Evolutionary conservation across 129 eudicot genomes (phyloP), one percentile per base, ranked within the genome.

Genomic region (Centrapalus pauciflorus): DNA sequence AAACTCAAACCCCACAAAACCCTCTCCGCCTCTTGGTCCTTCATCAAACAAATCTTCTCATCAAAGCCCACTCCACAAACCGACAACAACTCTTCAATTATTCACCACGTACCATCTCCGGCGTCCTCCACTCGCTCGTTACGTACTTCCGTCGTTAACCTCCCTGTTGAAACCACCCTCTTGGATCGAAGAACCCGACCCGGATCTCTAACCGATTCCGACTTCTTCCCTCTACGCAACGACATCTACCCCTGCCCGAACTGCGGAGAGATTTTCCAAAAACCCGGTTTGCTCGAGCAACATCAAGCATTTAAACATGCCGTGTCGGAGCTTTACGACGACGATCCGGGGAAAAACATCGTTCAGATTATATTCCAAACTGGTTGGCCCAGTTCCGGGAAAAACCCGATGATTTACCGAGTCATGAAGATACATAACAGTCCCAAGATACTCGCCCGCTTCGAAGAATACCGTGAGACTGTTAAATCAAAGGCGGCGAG

Each of bases 391-490:
- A 61, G 24, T 3, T 0, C 19, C 35, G 74, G 67, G 1, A 58
- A 67, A 28, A 65, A 48, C 43, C 90, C 96, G 6, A 66, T 19
- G 7, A 66, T 90, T 8, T 80, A 82, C 59, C 87, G 93, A 72
- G 81, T 90, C 45, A 83, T 90, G 64, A 90, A 87, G 82, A 87
- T 90, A 65, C 96, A 87, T 72, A 82, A 87, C 64, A 71, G 83
- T 19, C 80, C 83, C 1, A 87, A 83, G 20, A 84, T 83, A 10
- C 68, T 87, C 0, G 5, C 66, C 64, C 66, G 83, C 61, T 90
- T 90, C 77, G 97, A 90, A 33, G 97, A 90, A 5, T 85, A 82
- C 46, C 76, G 97, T 1, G 97, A 90, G 52, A 29, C 24, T 32
- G 95, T 90, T 2, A 90, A 82, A 54, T 45, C 82, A 0, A 82